phyloP scores from a whole-genome alignment of 2,329 filamentous ascomycete species.

The Thielaviopsis punctulata region DNA sequence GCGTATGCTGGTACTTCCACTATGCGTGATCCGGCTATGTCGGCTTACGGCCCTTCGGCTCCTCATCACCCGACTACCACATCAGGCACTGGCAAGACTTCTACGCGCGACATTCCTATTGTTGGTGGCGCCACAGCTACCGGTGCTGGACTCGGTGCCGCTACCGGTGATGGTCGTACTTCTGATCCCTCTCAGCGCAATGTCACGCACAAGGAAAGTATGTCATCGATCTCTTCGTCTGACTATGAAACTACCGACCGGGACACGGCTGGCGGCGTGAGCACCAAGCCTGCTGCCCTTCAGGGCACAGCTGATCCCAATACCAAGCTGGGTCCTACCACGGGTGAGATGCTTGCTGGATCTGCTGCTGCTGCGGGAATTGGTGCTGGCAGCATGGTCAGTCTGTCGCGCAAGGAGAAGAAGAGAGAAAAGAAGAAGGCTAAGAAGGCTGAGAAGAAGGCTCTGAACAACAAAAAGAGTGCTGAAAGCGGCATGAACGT shows the following conservation, averaged over 20 bases:
- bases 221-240: conserved; percentile 1
- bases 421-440: conserved; percentile 74
- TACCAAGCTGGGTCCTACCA: conserved; percentile 3
- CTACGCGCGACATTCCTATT: background rate
- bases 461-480: background rate
- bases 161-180: background rate
- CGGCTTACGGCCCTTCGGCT: background rate
- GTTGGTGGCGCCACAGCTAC: background rate
- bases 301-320: background rate
- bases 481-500: background rate
- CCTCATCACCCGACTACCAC: background rate
- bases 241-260: conserved; percentile 1
- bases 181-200: too few relatives aligned
- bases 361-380: conserved; percentile 2
- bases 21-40: background rate
- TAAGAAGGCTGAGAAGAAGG: conserved; percentile 40
- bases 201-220: background rate
- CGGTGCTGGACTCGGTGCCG: background rate
- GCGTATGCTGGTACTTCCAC: background rate
- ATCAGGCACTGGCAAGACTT: background rate
- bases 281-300: background rate
- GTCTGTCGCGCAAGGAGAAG: conserved; percentile 21
- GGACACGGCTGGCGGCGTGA: background rate
- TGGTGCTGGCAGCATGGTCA: background rate
- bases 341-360: conserved; percentile 6